Percentiles rank a stretch among this genome's conserved stretches.
Evolutionary conservation across 441 rosid genomes (phyloP).

Genomic region (Erysimum cheiri): DNA sequence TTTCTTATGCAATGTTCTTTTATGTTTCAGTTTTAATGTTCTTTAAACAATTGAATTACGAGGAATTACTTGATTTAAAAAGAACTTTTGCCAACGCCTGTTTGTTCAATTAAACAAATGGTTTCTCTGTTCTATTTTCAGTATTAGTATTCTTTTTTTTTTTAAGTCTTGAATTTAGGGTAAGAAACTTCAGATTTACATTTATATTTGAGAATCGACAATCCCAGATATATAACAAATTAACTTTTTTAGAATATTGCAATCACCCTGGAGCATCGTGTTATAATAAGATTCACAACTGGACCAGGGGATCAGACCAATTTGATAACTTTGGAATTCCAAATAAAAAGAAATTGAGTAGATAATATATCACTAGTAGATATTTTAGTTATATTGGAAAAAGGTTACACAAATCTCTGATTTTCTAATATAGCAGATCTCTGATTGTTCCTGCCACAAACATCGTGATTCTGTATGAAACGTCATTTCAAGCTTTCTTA

Average conservation of each 20-base stretch:
- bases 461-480: slow-evolving; percentile 49
- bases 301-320: slow-evolving; percentile 11
- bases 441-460: slow-evolving; percentile 50
- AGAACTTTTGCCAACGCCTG: background rate
- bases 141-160: background rate
- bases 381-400: slow-evolving; percentile 30
- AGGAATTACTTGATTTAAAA: too few species aligned
- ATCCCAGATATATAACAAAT: background rate
- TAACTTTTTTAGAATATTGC: background rate
- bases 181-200: background rate
- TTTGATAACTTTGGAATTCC: slow-evolving; percentile 6
- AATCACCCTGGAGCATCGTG: background rate
- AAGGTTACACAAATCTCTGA: slow-evolving; percentile 31
- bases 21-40: background rate
- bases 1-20: slow-evolving; percentile 23
- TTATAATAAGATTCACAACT: slow-evolving; percentile 3
- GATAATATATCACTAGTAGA: slow-evolving; percentile 35
- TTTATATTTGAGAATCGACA: background rate
- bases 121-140: background rate
- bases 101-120: background rate
- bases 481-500: slow-evolving; percentile 48
- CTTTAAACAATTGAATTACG: too few species aligned
- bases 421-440: slow-evolving; percentile 30
- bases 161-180: background rate
- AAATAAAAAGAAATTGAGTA: slow-evolving; percentile 17